Evolutionary conservation across 148 eudicot genomes (phyloP).

Genomic region (Persicaria maculosa): DNA sequence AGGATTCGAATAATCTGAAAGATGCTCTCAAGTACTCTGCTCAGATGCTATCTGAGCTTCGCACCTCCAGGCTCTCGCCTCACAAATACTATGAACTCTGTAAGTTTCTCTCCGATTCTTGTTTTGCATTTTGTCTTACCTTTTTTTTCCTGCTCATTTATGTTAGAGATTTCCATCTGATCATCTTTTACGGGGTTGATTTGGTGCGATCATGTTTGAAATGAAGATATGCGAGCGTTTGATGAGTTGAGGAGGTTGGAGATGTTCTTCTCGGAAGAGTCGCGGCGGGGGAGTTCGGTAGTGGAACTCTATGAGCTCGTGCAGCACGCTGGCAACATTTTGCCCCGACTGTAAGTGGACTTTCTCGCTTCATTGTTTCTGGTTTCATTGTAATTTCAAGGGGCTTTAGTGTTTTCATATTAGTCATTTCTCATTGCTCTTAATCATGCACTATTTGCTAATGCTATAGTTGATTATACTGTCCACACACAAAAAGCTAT

Average conservation of each 20-base stretch:
- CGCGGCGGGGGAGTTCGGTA: slow-evolving; percentile 76
- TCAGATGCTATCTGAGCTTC: slow-evolving; percentile 98
- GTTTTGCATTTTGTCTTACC: background rate
- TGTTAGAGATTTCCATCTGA: background rate
- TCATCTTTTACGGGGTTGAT: background rate
- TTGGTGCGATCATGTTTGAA: background rate
- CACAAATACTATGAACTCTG: slow-evolving; percentile 94
- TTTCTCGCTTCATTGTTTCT: background rate
- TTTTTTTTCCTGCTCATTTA: background rate
- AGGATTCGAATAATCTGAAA: slow-evolving; percentile 90
- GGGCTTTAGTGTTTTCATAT: no score
- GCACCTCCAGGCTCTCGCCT: slow-evolving; percentile 92
- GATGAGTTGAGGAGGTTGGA: slow-evolving; percentile 93
- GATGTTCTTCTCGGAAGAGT: slow-evolving; percentile 84
- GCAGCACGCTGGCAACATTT: slow-evolving; percentile 96
- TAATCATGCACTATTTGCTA: background rate
- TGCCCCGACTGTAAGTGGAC: slow-evolving; percentile 80
- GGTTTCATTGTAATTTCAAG: no score
- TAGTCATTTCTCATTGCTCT: no score
- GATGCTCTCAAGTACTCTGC: slow-evolving; percentile 95
- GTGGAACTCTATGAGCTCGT: slow-evolving; percentile 95
- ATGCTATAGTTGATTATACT: background rate
- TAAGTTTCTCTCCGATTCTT: slow-evolving; percentile 19
- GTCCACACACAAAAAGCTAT: background rate
- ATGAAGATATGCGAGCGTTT: slow-evolving; percentile 92